Evolutionary conservation across 2,329 filamentous ascomycete genomes (phyloP).

Genomic region (Penicillium occitanis): DNA sequence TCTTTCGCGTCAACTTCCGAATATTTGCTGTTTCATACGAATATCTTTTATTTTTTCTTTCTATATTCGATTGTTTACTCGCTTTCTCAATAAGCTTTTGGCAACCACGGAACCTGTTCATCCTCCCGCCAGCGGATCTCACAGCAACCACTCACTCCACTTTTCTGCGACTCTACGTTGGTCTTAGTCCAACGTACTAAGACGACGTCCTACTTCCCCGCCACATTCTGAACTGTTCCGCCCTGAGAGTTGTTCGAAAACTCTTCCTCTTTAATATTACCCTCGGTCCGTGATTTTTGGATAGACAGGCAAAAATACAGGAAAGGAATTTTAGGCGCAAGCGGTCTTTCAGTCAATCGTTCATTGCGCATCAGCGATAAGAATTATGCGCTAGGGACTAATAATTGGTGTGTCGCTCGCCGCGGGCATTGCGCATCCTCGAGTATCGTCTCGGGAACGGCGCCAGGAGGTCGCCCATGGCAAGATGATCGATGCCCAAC

Average conservation of each 20-base stretch:
- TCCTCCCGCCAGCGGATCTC: constrained; percentile 6
- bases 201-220: constrained; percentile 11
- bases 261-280: constrained; percentile 3
- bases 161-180: constrained; percentile 11
- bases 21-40: not conserved
- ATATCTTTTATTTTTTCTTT: not conserved
- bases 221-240: constrained; percentile 14
- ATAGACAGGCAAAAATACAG: not conserved
- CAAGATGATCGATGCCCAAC: constrained; percentile 45
- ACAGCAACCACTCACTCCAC: constrained; percentile 2
- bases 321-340: not conserved
- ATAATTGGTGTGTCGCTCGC: constrained; percentile 26
- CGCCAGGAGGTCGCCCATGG: constrained; percentile 36
- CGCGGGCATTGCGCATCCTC: constrained; percentile 41
- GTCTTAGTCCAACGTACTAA: constrained; percentile 7
- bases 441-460: constrained; percentile 33
- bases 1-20: not conserved
- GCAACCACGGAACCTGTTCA: constrained; percentile 3
- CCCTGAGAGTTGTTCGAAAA: not conserved
- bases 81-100: constrained; percentile 3
- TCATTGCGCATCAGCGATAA: constrained; percentile 19
- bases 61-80: not conserved
- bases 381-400: constrained; percentile 43
- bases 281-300: not conserved
- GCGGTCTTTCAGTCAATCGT: constrained; percentile 17